phyloP scores from a whole-genome alignment of 2,329 filamentous ascomycete species.

The Sclerotinia trifoliorum region DNA sequence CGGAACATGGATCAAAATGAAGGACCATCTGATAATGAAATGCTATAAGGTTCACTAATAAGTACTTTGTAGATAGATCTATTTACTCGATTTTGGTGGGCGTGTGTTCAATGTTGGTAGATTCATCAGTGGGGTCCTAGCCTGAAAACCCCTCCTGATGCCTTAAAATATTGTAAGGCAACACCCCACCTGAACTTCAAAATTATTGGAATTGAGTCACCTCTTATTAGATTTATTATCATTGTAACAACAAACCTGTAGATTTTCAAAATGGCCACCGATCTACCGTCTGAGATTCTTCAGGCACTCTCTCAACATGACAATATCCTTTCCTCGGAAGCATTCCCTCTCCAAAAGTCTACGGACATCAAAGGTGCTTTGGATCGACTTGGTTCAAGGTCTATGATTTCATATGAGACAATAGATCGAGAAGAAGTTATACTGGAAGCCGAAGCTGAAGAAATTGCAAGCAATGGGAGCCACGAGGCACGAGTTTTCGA shows the following conservation, averaged over 20 bases:
- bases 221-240: not conserved
- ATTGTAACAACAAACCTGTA: not conserved
- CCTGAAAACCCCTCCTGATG: conserved; percentile 14
- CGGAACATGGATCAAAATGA: too few relatives aligned
- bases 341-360: conserved; percentile 66
- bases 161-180: conserved; percentile 8
- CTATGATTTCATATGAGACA: conserved; percentile 84
- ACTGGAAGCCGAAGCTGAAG: conserved; percentile 72
- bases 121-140: not conserved
- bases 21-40: too few relatives aligned
- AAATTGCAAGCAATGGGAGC: conserved; percentile 71
- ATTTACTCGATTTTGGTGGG: too few relatives aligned
- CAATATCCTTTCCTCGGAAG: conserved; percentile 65
- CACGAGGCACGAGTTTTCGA: conserved; percentile 83
- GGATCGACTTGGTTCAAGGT: conserved; percentile 78
- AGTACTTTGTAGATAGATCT: too few relatives aligned
- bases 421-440: conserved; percentile 75
- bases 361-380: conserved; percentile 79
- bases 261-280: conserved; percentile 49
- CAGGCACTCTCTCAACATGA: conserved; percentile 62
- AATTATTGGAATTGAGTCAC: conserved; percentile 23
- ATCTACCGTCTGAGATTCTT: conserved; percentile 65
- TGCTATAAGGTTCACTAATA: too few relatives aligned
- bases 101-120: too few relatives aligned
- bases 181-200: conserved; percentile 19